Evolutionary conservation across 257 asterid genomes (phyloP).

Genomic region (Solanum habrochaites): DNA sequence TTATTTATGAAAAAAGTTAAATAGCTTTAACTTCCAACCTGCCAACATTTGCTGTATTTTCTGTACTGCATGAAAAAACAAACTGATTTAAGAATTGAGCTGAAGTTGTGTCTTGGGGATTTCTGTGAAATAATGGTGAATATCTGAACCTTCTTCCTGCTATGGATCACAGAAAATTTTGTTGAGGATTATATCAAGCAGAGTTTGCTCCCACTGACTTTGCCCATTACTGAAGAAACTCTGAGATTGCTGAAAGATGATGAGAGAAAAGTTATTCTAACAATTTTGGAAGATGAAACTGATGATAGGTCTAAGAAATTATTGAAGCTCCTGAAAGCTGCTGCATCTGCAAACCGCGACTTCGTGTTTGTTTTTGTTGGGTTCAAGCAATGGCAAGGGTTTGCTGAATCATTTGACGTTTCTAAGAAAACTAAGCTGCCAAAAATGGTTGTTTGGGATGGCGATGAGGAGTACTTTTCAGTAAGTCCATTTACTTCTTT

Average conservation of each 20-base stretch:
- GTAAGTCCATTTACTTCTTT: conserved; percentile 26
- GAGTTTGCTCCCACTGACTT: conserved; percentile 58
- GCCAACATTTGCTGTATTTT: neutral
- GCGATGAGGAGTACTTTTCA: conserved; percentile 51
- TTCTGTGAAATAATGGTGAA: neutral
- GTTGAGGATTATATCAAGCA: conserved; percentile 77
- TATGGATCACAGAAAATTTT: conserved; percentile 50
- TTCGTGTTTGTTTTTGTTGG: conserved; percentile 78
- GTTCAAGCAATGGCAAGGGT: conserved; percentile 61
- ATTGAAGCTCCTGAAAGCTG: conserved; percentile 55
- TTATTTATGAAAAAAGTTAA: neutral
- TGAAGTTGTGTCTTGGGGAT: neutral
- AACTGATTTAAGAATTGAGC: neutral
- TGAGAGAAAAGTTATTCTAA: conserved; percentile 49
- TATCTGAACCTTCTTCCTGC: conserved; percentile 6
- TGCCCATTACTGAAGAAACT: conserved; percentile 61
- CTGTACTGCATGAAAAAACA: neutral
- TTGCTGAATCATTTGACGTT: conserved; percentile 64
- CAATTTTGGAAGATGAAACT: conserved; percentile 55
- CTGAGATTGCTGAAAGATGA: conserved; percentile 56
- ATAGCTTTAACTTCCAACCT: neutral
- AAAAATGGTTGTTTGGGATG: conserved; percentile 86
- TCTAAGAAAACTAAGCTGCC: conserved; percentile 55
- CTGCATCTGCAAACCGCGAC: conserved; percentile 93
- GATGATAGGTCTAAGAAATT: conserved; percentile 44